phyloP scores from a whole-genome alignment of 805 yeast species.

The Metschnikowia amazonensis region DNA sequence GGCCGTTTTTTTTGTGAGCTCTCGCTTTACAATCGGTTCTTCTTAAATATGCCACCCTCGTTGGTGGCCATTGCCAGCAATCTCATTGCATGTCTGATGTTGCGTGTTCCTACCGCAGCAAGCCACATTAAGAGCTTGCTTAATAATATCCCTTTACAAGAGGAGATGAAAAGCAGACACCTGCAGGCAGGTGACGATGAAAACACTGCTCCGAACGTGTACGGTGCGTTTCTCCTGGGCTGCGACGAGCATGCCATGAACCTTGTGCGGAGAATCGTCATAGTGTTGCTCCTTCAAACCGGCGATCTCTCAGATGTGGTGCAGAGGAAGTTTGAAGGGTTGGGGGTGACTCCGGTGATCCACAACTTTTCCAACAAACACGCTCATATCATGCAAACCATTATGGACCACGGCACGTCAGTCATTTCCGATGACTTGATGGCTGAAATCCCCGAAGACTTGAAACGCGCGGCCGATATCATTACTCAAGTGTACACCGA shows the following conservation, averaged over 20 bases:
- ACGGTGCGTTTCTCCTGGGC: constrained; percentile 49
- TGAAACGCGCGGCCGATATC: constrained; percentile 16
- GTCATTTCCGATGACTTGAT: constrained; percentile 12
- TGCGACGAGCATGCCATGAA: constrained; percentile 37
- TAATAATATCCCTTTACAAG: constrained; percentile 4
- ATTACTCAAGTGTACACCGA: constrained; percentile 10
- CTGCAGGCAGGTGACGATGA: constrained; percentile 34
- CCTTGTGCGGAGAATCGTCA: constrained; percentile 39
- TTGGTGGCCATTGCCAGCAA: constrained; percentile 48
- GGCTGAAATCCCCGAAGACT: constrained; percentile 10
- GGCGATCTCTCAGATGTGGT: constrained; percentile 49
- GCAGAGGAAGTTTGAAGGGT: constrained; percentile 45
- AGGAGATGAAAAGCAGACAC: constrained; percentile 3
- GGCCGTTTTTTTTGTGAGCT: constrained; percentile 54
- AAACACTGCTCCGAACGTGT: constrained; percentile 37
- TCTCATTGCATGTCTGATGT: constrained; percentile 51
- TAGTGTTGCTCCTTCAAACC: constrained; percentile 43
- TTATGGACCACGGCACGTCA: constrained; percentile 13
- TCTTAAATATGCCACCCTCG: constrained; percentile 44
- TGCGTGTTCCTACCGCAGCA: constrained; percentile 44
- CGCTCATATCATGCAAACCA: constrained; percentile 11
- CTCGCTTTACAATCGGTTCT: constrained; percentile 47
- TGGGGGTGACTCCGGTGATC: constrained; percentile 52
- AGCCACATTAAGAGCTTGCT: constrained; percentile 12
- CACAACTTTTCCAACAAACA: constrained; percentile 25